phyloP scores from a whole-genome alignment of 2,329 filamentous ascomycete species.

The Orbilia brochopaga region DNA sequence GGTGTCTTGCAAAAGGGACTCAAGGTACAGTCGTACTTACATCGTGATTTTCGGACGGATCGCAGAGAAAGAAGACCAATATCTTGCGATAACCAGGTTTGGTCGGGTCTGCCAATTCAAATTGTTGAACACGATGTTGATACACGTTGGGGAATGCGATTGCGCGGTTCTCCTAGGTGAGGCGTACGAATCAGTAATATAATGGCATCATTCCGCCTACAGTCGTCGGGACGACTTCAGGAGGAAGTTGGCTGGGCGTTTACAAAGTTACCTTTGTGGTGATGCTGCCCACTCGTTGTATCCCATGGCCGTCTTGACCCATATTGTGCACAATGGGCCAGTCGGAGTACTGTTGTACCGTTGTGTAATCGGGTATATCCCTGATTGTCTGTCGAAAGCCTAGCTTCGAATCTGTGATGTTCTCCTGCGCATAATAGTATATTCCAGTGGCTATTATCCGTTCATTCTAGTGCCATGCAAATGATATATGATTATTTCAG shows the following conservation, averaged over 20 bases:
- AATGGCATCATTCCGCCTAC: too few species aligned
- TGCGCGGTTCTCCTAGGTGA: slow-evolving; percentile 30
- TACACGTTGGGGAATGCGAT: slow-evolving; percentile 49
- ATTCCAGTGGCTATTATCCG: slow-evolving; percentile 69
- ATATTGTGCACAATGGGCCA: slow-evolving; percentile 43
- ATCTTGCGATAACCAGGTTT: slow-evolving; percentile 49
- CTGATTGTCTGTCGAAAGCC: slow-evolving; percentile 61
- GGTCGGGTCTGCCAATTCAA: slow-evolving; percentile 37
- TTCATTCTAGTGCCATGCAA: slow-evolving; percentile 62
- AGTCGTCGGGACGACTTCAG: too few species aligned
- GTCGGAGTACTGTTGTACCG: slow-evolving; percentile 10
- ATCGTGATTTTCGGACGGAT: slow-evolving; percentile 53
- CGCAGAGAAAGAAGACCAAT: slow-evolving; percentile 49
- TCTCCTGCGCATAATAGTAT: slow-evolving; percentile 68
- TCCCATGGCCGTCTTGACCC: slow-evolving; percentile 10
- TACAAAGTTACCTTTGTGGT: slow-evolving; percentile 29
- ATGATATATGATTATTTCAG: neutral
- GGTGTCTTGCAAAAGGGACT: neutral
- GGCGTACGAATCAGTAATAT: neutral
- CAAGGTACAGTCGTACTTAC: neutral
- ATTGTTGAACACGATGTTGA: slow-evolving; percentile 40
- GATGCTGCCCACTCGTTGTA: slow-evolving; percentile 37
- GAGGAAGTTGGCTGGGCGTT: too few species aligned
- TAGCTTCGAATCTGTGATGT: slow-evolving; percentile 65
- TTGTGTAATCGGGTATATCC: slow-evolving; percentile 16